Evolutionary conservation across 148 eudicot genomes (phyloP).

Genomic region (Silene conica): DNA sequence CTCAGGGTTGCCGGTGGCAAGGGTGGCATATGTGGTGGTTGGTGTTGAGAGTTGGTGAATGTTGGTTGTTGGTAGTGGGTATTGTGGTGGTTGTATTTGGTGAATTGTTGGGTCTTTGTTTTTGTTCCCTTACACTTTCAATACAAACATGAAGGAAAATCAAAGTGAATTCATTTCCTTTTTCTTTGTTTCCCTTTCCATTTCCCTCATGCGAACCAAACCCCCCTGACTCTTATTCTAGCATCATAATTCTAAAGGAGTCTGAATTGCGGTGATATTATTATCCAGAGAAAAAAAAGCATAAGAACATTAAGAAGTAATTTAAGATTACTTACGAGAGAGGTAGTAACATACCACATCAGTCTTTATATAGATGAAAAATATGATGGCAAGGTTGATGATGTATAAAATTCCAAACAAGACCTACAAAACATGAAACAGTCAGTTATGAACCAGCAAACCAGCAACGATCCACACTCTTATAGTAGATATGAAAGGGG

Average conservation of each 20-base stretch:
- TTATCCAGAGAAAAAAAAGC: not conserved
- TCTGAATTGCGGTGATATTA: not conserved
- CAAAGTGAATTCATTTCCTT: no score
- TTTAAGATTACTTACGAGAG: slow-evolving; percentile 1
- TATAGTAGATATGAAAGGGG: not conserved
- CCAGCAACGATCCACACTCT: not conserved
- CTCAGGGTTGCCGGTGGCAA: no score
- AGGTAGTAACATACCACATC: slow-evolving; percentile 55
- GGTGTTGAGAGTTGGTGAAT: no score
- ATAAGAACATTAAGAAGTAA: not conserved
- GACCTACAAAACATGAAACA: slow-evolving; percentile 52
- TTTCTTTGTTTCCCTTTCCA: no score
- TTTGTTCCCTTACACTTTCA: no score
- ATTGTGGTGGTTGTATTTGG: no score
- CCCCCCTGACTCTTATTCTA: not conserved
- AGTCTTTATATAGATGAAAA: slow-evolving; percentile 78
- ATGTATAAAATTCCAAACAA: slow-evolving; percentile 76
- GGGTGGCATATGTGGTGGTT: no score
- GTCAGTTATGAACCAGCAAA: not conserved
- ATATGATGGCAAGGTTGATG: slow-evolving; percentile 71
- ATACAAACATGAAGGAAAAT: no score
- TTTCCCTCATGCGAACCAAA: no score
- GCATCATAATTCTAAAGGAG: not conserved
- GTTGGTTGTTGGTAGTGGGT: no score
- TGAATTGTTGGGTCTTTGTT: no score